These are phyloP conservation scores for Tuber calosporum DNA, from an alignment of 495 filamentous ascomycete species.

Conservation along the genomic window DNA sequence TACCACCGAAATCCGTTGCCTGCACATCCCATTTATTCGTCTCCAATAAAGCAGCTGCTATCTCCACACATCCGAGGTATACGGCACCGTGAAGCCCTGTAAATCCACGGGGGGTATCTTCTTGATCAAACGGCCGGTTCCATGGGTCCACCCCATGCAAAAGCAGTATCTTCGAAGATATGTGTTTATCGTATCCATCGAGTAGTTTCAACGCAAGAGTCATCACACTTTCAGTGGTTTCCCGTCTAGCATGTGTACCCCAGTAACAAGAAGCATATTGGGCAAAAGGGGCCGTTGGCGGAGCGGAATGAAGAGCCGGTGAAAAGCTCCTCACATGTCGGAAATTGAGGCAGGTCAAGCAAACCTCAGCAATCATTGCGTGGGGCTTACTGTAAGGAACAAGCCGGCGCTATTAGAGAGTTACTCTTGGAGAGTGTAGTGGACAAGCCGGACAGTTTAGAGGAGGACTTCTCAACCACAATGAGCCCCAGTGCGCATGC, in stretches of 20 bases:
- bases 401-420: background rate
- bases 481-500: background rate
- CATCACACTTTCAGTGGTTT: background rate
- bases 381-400: background rate
- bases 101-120: background rate
- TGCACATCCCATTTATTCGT: background rate
- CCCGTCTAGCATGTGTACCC: background rate
- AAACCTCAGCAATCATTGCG: background rate
- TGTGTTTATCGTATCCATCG: background rate
- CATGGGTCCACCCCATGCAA: background rate
- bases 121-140: background rate
- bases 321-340: background rate
- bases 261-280: background rate
- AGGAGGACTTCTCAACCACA: background rate
- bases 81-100: background rate
- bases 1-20: background rate
- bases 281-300: background rate
- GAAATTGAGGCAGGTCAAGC: background rate
- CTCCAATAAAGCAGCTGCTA: background rate
- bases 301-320: background rate
- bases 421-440: no score
- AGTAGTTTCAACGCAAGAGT: background rate
- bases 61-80: background rate
- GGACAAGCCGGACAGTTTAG: no score
- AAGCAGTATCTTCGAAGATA: background rate